phyloP scores from a whole-genome alignment of 2,329 filamentous ascomycete species.

The Epicoccum sorghinum region DNA sequence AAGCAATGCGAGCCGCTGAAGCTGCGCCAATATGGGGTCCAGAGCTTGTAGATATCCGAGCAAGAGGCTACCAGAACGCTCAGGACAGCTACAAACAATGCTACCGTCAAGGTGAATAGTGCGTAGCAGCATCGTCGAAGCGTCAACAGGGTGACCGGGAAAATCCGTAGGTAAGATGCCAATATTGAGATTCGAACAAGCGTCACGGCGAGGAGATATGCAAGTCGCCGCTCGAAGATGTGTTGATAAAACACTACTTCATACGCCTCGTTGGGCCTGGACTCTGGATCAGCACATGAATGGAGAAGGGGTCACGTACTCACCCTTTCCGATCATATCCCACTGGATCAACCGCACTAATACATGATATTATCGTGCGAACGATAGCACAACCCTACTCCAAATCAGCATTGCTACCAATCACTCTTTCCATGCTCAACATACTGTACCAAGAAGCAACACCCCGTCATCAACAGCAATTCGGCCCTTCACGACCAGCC shows the following conservation, averaged over 20 bases:
- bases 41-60: constrained; percentile 31
- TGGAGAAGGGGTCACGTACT: not conserved
- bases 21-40: constrained; percentile 25
- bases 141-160: constrained; percentile 29
- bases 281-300: not conserved
- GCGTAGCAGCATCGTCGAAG: constrained; percentile 27
- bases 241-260: constrained; percentile 37
- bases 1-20: constrained; percentile 35
- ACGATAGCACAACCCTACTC: constrained; percentile 26
- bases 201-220: constrained; percentile 43
- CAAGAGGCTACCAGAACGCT: constrained; percentile 32
- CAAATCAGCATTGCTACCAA: constrained; percentile 4
- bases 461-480: constrained; percentile 33
- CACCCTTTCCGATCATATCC: constrained; percentile 35
- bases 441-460: constrained; percentile 30
- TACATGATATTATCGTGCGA: constrained; percentile 34
- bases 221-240: constrained; percentile 40
- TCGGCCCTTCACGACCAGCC: constrained; percentile 31
- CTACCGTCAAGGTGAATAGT: constrained; percentile 24
- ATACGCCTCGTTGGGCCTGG: constrained; percentile 24
- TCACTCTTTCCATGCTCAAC: not conserved
- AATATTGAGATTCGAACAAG: constrained; percentile 45
- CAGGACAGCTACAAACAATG: constrained; percentile 30
- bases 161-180: constrained; percentile 46
- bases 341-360: constrained; percentile 33